phyloP scores from a whole-genome alignment of 768 basidiomycete species.

The Macrocybe gigantea region DNA sequence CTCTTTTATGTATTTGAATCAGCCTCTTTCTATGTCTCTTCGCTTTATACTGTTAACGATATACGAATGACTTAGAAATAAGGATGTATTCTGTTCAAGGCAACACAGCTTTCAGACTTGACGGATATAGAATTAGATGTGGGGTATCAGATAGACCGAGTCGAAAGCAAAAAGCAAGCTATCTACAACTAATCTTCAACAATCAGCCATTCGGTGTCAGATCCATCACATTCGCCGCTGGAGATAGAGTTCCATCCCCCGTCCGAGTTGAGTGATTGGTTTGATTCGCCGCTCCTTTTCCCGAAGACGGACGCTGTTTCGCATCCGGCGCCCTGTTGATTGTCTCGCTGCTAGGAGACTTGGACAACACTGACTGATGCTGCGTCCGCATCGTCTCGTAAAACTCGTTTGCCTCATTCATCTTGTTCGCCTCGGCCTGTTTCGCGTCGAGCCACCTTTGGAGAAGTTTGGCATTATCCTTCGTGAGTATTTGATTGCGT shows the following conservation, averaged over 20 bases:
- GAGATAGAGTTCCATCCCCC: conserved; percentile 76
- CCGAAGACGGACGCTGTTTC: conserved; percentile 40
- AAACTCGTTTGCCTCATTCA: conserved; percentile 91
- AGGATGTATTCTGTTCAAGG: background rate
- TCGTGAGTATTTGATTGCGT: conserved; percentile 78
- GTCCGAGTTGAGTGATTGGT: conserved; percentile 37
- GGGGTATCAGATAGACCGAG: conserved; percentile 25
- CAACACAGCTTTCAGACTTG: no score
- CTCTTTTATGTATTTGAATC: conserved; percentile 19
- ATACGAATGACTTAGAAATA: background rate
- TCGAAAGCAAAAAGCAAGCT: conserved; percentile 1
- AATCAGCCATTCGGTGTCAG: conserved; percentile 91
- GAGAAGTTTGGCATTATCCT: conserved; percentile 91
- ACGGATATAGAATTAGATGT: conserved; percentile 20
- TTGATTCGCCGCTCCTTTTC: conserved; percentile 63
- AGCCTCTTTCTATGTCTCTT: background rate
- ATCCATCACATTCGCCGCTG: conserved; percentile 62
- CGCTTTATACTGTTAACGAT: background rate
- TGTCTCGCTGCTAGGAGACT: conserved; percentile 31
- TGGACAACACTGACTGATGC: conserved; percentile 53
- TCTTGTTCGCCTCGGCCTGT: conserved; percentile 85
- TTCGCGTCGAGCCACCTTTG: conserved; percentile 97
- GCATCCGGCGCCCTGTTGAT: conserved; percentile 22
- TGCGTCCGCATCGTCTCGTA: conserved; percentile 83
- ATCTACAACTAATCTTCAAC: conserved; percentile 35